A percentile compares a stretch with the other conserved stretches of the same genome.
Evolutionary conservation across 192 early-diverging fungal genomes (phyloP).

Genomic region (Umbelopsis ramanniana): DNA sequence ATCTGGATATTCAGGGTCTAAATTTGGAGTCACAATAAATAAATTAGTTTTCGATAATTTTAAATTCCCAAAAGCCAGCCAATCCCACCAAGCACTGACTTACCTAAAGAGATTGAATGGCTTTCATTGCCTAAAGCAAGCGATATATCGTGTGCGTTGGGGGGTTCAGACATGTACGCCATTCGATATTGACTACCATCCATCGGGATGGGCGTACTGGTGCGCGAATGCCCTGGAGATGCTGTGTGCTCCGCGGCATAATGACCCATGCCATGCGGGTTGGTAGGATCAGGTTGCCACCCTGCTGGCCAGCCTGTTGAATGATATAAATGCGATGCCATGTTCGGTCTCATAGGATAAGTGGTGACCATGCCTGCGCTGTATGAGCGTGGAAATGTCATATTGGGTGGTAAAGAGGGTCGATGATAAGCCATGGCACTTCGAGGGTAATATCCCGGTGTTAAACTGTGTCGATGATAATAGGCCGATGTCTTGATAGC

Average conservation of each 20-base stretch:
- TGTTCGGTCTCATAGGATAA: neutral
- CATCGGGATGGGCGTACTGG: neutral
- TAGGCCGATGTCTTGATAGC: neutral
- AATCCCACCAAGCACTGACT: neutral
- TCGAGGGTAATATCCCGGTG: constrained; percentile 21
- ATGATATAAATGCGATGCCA: constrained; percentile 3
- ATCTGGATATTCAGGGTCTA: constrained; percentile 1
- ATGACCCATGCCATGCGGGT: neutral
- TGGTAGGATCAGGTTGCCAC: neutral
- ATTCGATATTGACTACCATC: neutral
- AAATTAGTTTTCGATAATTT: neutral
- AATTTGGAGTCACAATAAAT: neutral
- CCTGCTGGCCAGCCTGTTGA: neutral
- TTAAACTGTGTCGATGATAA: constrained; percentile 19
- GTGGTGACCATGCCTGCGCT: neutral
- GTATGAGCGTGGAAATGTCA: constrained; percentile 17
- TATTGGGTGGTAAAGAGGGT: constrained; percentile 8
- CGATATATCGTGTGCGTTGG: neutral
- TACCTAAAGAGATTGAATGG: neutral
- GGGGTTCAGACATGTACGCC: neutral
- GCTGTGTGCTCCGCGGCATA: neutral
- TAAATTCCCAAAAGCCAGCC: neutral
- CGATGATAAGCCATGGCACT: constrained; percentile 5
- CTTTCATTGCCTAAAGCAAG: neutral
- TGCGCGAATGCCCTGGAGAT: neutral